A percentile compares a stretch with the other conserved stretches of the same genome.
Conservation (phyloP, 1,139 yeast genomes). For the Geotrichum bryndzae region DNA sequence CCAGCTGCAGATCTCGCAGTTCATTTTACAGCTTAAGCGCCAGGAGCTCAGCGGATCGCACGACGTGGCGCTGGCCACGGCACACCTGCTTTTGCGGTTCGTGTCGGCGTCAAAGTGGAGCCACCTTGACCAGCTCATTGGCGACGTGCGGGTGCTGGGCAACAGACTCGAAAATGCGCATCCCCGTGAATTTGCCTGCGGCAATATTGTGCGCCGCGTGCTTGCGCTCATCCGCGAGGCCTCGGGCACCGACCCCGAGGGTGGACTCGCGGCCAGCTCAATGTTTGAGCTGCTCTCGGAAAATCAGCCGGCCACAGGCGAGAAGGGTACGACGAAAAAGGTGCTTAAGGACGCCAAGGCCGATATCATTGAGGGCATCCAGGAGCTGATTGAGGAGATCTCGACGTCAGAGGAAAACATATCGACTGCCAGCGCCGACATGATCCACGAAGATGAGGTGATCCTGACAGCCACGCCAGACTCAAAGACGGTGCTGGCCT, state of each 20-base stretch:
- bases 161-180: constrained; percentile 38
- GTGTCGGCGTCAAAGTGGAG: constrained; percentile 88
- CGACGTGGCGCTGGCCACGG: constrained; percentile 76
- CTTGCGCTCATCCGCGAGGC: constrained; percentile 86
- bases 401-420: constrained; percentile 85
- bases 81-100: constrained; percentile 80
- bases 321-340: constrained; percentile 33
- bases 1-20: constrained; percentile 15
- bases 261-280: constrained; percentile 52
- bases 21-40: constrained; percentile 46
- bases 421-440: constrained; percentile 82
- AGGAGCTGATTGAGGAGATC: constrained; percentile 89
- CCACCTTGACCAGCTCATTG: constrained; percentile 63
- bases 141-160: constrained; percentile 52
- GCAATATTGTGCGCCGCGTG: constrained; percentile 86
- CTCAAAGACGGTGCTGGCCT: constrained; percentile 81
- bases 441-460: constrained; percentile 91
- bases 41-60: constrained; percentile 70
- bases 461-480: constrained; percentile 90
- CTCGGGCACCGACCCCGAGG: constrained; percentile 42
- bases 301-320: constrained; percentile 24
- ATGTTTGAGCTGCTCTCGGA: constrained; percentile 72
- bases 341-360: constrained; percentile 65
- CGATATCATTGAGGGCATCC: constrained; percentile 86
- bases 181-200: constrained; percentile 69